Evolutionary conservation across 345 rosid species (phyloP), one percentile per base, ranked within the genome.

Genomic region (Camelina neglecta): DNA sequence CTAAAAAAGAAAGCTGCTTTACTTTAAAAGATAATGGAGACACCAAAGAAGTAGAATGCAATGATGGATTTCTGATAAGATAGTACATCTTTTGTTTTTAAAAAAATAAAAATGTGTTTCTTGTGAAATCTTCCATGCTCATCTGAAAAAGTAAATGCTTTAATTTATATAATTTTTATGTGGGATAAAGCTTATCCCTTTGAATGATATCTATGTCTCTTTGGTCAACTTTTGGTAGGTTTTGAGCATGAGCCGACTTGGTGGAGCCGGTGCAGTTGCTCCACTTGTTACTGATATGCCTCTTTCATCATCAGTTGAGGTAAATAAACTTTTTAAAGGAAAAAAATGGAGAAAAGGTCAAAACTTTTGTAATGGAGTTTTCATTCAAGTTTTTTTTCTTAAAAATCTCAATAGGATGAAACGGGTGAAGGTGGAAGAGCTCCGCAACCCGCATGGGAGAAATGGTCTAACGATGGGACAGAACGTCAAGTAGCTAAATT

Each of bases 241-340:
- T 71, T 83, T 96, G 75, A 96, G 98, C 88, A 96, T 96, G 97
- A 96, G 99, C 80, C 86, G 98, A 77, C 80, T 93, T 86, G 99
- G 99, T 12, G 98, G 87, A 67, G 93, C 99, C 53, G 98, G 98
- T 75, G 99, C 99, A 1, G 99, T 96, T 67, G 99, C 97, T 47
- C 98, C 98, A 76, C 98, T 96, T 68, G 98, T 96, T 61, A 88
- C 97, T 24, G 97, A 96, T 76, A 85, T 89, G 73, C 98, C 99
- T 69, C 80, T 91, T 61, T 86, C 98, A 65, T 79, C 81, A 56
- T 89, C 98, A 69, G 88, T 93, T 49, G 96, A 96, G 97, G 99
- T 93, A 83, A 74, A 29, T 29, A 76, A 53, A 50, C 16, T 29
- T 29, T 65, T 35, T 11, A 5, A 0, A 39, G 42, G 3, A 23